Evolutionary conservation across 2,329 filamentous ascomycete genomes (phyloP).

Genomic region (Cladosporium cucumerinum): DNA sequence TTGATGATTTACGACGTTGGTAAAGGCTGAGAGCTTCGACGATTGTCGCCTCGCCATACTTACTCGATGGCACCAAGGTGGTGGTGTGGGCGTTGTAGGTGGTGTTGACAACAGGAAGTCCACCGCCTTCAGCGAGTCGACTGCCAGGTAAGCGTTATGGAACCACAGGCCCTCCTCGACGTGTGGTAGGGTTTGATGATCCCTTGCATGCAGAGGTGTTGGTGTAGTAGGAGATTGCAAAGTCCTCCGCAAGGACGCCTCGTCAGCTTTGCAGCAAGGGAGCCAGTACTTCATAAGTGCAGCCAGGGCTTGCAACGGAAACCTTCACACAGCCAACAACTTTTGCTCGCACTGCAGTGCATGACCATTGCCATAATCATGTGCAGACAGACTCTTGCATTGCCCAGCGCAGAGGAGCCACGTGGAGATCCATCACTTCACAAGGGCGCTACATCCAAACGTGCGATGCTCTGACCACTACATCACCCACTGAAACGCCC

Average conservation of each 20-base stretch:
- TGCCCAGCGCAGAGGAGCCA: neutral
- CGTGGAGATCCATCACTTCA: conserved; percentile 24
- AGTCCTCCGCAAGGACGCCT: neutral
- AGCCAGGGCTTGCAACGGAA: neutral
- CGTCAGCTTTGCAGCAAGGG: neutral
- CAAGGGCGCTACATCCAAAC: conserved; percentile 19
- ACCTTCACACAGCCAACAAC: neutral
- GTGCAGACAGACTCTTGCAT: neutral
- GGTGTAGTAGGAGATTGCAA: neutral
- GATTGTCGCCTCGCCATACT: neutral
- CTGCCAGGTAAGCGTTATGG: neutral
- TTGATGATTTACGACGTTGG: neutral
- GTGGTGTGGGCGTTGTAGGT: neutral
- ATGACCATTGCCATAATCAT: neutral
- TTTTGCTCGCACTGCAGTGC: neutral
- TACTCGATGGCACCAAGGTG: neutral
- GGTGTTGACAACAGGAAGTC: neutral
- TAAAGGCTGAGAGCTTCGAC: neutral
- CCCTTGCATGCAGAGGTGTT: neutral
- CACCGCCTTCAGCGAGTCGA: neutral
- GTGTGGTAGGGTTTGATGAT: neutral
- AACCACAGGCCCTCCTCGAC: neutral
- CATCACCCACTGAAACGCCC: neutral
- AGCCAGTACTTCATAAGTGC: neutral
- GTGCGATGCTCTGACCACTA: neutral